A percentile compares a stretch with the other conserved stretches of the same genome.
phyloP scores from a whole-genome alignment of 352 stramenopile genomes.

The Pythium dissotocum region DNA sequence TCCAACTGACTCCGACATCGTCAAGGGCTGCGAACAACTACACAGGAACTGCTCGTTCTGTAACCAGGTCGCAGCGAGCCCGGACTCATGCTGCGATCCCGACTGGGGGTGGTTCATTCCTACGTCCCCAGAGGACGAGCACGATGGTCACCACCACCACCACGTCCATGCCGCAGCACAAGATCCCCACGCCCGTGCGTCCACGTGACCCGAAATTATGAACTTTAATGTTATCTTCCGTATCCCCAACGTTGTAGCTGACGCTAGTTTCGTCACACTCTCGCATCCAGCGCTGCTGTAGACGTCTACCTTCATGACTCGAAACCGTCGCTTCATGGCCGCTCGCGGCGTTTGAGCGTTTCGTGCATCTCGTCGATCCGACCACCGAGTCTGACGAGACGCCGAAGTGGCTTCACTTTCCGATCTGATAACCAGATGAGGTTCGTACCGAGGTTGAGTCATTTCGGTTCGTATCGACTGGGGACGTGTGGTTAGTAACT shows the following conservation, averaged over 20 bases:
- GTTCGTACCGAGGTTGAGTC: not conserved
- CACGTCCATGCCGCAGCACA: not conserved
- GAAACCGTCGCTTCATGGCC: not conserved
- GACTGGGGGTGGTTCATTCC: conserved; percentile 76
- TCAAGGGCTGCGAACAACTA: not conserved
- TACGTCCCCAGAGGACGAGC: conserved; percentile 30
- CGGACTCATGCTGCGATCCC: conserved; percentile 43
- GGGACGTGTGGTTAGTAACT: not conserved
- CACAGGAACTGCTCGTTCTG: conserved; percentile 32
- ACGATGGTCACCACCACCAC: conserved; percentile 8
- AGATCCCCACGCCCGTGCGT: not conserved
- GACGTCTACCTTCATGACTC: not conserved
- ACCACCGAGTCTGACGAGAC: conserved; percentile 24
- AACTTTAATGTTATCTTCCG: conserved; percentile 9
- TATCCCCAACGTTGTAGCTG: conserved; percentile 9
- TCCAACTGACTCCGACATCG: not conserved
- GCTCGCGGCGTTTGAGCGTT: not conserved
- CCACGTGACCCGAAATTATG: not conserved
- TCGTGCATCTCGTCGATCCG: conserved; percentile 2
- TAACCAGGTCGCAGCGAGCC: conserved; percentile 14
- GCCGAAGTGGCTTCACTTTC: conserved; percentile 30
- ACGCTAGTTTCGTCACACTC: conserved; percentile 20
- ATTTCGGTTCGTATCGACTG: conserved; percentile 4
- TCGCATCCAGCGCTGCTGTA: not conserved
- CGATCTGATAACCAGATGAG: conserved; percentile 17